phyloP scores from a whole-genome alignment of 2,329 filamentous ascomycete genomes.

The Neopestalotiopsis rosae region DNA sequence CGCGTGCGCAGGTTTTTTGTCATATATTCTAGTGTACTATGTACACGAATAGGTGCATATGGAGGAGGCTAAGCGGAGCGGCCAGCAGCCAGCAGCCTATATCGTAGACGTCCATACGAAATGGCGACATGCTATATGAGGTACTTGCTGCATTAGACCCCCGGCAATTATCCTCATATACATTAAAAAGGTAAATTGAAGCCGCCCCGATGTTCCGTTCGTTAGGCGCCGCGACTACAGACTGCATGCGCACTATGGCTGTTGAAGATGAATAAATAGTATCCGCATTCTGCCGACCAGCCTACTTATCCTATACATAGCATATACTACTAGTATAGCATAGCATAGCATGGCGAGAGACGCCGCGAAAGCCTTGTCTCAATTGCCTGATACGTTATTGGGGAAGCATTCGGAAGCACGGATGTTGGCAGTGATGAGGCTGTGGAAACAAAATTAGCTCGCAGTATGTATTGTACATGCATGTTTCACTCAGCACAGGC shows the following conservation, averaged over 20 bases:
- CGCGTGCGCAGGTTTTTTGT: background rate
- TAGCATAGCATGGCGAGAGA: background rate
- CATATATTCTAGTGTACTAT: background rate
- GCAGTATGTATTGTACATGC: background rate
- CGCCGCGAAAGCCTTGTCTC: background rate
- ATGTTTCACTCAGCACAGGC: constrained; percentile 16
- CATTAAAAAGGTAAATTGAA: background rate
- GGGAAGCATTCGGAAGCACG: constrained; percentile 4
- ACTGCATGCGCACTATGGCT: no score
- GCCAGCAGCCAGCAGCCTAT: background rate
- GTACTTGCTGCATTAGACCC: background rate
- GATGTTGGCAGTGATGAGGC: constrained; percentile 4
- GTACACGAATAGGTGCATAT: background rate
- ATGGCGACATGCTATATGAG: background rate
- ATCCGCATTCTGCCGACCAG: background rate
- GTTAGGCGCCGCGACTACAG: background rate
- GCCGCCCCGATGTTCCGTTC: background rate
- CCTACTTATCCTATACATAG: background rate
- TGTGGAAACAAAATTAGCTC: constrained; percentile 6
- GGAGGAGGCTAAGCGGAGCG: background rate
- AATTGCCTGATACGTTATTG: background rate
- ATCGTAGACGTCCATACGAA: background rate
- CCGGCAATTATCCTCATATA: background rate
- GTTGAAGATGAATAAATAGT: no score
- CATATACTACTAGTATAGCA: background rate